Base-by-base conservation (phyloP, 1,139 yeast genomes). In the Pichia kudriavzevii region DNA sequence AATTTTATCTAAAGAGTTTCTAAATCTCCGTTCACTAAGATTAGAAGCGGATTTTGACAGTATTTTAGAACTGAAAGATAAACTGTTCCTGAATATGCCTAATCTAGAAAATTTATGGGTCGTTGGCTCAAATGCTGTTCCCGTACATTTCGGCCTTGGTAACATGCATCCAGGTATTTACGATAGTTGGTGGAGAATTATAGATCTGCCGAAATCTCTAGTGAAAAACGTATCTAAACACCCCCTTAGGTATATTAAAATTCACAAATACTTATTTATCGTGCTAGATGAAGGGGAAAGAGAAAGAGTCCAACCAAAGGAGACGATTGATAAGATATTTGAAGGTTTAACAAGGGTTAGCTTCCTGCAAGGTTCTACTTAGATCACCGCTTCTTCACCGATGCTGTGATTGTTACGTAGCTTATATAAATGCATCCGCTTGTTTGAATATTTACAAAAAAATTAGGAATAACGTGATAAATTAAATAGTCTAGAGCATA, bases 171-270 rank as follows among this genome's bases (percentile, higher is more conserved):
- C 76, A 4, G 71, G 72, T 3, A 60, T 75, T 3, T 66, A 65
- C 45, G 79, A 74, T 48, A 71, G 69, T 38, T 75, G 80, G 79
- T 61, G 63, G 42, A 63, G 72, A 39, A 73, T 73, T 1, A 76
- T 72, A 44, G 76, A 72, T 46, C 67, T 72, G 9, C 58, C 58
- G 3, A 35, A 35, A 20, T 23, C 37, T 8, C 40, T 53, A 22
- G 34, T 52, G 11, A 41, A 41, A 4, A 31, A 31, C 4, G 28
- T 33, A 1, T 64, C 65, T 36, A 41, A 52, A 8, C 63, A 62
- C 39, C 33, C 44, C 1, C 46, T 75, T 24, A 40, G 51, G 31
- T 73, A 71, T 45, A 59, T 75, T 17, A 61, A 72, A 41, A 64
- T 75, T 16, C 61, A 60, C 39, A 55, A 52, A 22, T 61, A 64